Base-by-base conservation (phyloP, 2,329 filamentous ascomycete species). In the Tolypocladium sp. region DNA sequence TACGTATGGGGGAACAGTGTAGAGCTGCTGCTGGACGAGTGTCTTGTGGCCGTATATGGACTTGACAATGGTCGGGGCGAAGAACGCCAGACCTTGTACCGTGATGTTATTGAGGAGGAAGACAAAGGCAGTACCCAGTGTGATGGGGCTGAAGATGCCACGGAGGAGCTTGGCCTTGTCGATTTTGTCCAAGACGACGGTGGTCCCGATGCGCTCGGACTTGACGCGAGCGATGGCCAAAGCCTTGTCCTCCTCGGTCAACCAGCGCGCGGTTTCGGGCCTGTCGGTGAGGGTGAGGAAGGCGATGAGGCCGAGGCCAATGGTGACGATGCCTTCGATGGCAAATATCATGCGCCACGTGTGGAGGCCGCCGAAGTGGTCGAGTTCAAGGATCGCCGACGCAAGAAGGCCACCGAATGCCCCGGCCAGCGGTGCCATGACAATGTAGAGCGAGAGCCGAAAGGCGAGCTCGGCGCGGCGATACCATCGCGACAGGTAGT, bases 401-500 rank as follows among this genome's bases (percentile, higher is more conserved):
- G 83, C 83, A 0, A 91, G 74, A 0, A 91, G 76, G 0, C 88
- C 88, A 25, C 88, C 87, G 63, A 90, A 90, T 0, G 87, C 87
- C 3, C 87, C 87, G 0, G 87, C 87, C 0, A 91, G 75, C 0
- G 87, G 86, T 0, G 86, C 83, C 81, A 85, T 88, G 59, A 89
- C 85, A 58, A 90, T 83, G 71, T 89, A 90, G 2, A 90, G 73
- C 0, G 84, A 82, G 0, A 90, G 74, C 0, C 87, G 80, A 69
- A 89, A 89, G 0, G 84, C 80, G 7, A 91, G 74, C 70, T 91
- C 88, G 56, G 80, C 81, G 38, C 85, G 77, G n/a, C 86, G 77
- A 64, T 90, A 91, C 87, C 87, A 91, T 57, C 87, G 77, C 1
- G 82, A 86, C 25, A 90, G 73, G 65, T 90, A 91, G 71, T 90